Percentiles rank a stretch among this genome's conserved stretches.
phyloP scores from a whole-genome alignment of 441 rosid genomes.

The Hura crepitans region DNA sequence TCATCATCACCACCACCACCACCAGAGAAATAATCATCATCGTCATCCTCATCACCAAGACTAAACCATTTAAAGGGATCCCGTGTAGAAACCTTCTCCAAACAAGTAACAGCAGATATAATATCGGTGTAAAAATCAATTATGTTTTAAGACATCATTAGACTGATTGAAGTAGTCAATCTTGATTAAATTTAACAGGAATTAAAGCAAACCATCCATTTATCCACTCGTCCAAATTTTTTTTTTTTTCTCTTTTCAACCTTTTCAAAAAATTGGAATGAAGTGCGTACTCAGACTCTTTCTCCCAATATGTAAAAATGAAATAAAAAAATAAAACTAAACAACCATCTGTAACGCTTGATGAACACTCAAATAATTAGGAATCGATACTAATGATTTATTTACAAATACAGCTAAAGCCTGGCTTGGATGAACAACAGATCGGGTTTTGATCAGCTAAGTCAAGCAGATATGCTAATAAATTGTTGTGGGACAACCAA shows the following conservation, averaged over 20 bases:
- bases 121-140: constrained; percentile 26
- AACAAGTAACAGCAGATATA: constrained; percentile 51
- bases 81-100: constrained; percentile 40
- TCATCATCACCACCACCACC: constrained; percentile 20
- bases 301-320: neutral
- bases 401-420: neutral
- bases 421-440: neutral
- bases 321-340: too few species aligned
- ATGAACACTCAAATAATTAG: neutral
- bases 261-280: too few species aligned
- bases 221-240: too few species aligned
- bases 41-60: constrained; percentile 28
- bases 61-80: constrained; percentile 31
- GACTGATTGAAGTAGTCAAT: neutral
- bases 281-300: neutral
- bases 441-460: neutral
- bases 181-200: neutral
- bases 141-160: neutral
- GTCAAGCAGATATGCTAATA: neutral
- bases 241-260: neutral
- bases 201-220: neutral
- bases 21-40: constrained; percentile 16
- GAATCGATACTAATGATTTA: neutral
- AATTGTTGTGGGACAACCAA: neutral
- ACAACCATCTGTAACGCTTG: neutral